Evolutionary conservation across 2,329 filamentous ascomycete genomes (phyloP).

Genomic region (Fusarium xyrophilum): DNA sequence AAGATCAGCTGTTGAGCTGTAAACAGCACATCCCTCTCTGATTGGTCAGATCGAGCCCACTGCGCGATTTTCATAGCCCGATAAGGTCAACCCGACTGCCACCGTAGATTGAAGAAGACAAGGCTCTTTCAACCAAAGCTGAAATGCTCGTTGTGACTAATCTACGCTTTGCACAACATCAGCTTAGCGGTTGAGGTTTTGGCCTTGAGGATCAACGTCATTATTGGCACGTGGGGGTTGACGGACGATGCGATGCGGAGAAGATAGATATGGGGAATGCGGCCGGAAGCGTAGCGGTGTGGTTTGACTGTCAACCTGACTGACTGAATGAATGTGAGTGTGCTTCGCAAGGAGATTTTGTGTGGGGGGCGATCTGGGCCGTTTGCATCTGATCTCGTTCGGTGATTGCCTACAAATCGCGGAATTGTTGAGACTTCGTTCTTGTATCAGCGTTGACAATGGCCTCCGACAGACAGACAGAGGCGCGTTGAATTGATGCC

Average conservation of each 20-base stretch:
- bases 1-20: not conserved
- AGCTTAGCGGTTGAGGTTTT: not conserved
- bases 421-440: not conserved
- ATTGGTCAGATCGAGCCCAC: too few species aligned
- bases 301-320: conserved; percentile 20
- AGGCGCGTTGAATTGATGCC: not conserved
- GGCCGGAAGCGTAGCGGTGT: not conserved
- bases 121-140: too few species aligned
- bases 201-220: not conserved
- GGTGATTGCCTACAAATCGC: not conserved
- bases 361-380: not conserved
- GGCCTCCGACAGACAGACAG: rapidly evolving
- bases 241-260: not conserved
- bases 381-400: not conserved
- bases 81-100: too few species aligned
- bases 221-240: conserved; percentile 3
- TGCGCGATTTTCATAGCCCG: too few species aligned
- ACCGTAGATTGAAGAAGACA: too few species aligned
- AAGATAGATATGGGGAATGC: not conserved
- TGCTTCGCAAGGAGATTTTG: not conserved
- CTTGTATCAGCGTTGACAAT: too few species aligned
- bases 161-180: too few species aligned
- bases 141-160: too few species aligned
- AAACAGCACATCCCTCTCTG: too few species aligned
- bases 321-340: not conserved